Conservation (phyloP, 2,329 filamentous ascomycete species). For the Orbilia brochopaga region DNA sequence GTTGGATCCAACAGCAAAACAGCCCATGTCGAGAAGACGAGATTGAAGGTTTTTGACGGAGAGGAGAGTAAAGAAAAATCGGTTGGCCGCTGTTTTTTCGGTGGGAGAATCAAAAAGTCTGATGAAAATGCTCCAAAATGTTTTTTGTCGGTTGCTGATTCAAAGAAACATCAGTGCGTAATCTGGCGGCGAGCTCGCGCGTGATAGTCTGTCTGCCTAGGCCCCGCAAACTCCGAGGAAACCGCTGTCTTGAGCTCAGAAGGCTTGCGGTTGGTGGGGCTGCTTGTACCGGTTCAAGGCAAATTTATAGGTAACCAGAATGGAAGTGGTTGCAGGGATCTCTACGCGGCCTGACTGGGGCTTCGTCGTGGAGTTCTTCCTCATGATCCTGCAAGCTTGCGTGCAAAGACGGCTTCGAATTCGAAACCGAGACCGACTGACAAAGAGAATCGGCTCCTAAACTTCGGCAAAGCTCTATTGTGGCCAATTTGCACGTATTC, state of each 20-base stretch:
- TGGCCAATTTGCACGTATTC: constrained; percentile 6
- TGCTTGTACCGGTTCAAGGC: constrained; percentile 39
- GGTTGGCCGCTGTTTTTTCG: constrained; percentile 20
- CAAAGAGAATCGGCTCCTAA: constrained; percentile 22
- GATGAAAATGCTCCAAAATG: constrained; percentile 28
- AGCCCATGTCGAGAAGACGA: constrained; percentile 20
- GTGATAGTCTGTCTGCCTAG: constrained; percentile 47
- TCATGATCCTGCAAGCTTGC: constrained; percentile 30
- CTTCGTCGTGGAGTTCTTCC: constrained; percentile 47
- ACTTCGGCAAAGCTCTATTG: constrained; percentile 14
- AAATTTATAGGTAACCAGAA: constrained; percentile 49
- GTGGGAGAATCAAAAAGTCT: constrained; percentile 16
- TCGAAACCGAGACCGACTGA: not conserved
- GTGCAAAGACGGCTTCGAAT: constrained; percentile 21
- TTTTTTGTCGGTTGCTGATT: constrained; percentile 39
- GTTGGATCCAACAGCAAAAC: constrained; percentile 42
- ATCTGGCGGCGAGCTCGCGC: constrained; percentile 44
- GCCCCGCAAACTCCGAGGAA: constrained; percentile 48
- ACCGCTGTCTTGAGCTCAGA: constrained; percentile 45
- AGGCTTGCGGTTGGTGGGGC: constrained; percentile 44
- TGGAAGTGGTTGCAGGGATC: constrained; percentile 48
- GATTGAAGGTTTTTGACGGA: constrained; percentile 7
- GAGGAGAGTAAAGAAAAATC: constrained; percentile 19
- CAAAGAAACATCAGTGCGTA: constrained; percentile 49
- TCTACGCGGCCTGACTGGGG: constrained; percentile 44